phyloP scores from a whole-genome alignment of 306 rosid genomes.

The Rosa persica region DNA sequence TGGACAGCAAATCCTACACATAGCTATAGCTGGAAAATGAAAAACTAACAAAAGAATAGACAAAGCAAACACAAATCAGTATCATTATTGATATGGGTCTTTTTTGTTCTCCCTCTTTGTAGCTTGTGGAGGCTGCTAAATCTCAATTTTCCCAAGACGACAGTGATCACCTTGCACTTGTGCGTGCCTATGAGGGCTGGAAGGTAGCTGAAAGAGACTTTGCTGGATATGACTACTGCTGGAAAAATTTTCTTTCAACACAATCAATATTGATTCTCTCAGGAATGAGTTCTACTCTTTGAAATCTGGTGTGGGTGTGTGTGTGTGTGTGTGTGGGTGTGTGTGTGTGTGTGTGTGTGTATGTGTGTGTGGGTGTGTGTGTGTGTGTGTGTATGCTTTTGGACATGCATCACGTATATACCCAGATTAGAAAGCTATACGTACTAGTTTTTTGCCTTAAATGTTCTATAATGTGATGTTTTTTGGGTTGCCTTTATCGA shows the following conservation, averaged over 20 bases:
- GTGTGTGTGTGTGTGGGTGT: too few species aligned
- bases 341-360: accelerated
- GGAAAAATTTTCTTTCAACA: slow-evolving; percentile 84
- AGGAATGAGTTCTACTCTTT: slow-evolving; percentile 72
- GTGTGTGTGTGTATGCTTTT: too few species aligned
- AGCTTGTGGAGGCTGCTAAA: slow-evolving; percentile 98
- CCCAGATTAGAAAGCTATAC: too few species aligned
- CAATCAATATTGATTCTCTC: slow-evolving; percentile 93
- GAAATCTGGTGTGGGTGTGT: too few species aligned
- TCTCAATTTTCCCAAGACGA: slow-evolving; percentile 67
- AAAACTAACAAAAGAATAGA: neutral
- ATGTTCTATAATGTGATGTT: too few species aligned
- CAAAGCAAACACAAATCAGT: neutral
- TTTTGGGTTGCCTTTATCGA: too few species aligned
- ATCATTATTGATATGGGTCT: slow-evolving; percentile 12
- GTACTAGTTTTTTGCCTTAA: too few species aligned
- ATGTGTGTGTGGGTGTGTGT: too few species aligned
- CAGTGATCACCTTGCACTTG: slow-evolving; percentile 94
- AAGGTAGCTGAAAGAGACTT: slow-evolving; percentile 72
- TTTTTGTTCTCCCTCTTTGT: slow-evolving; percentile 14
- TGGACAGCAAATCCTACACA: neutral
- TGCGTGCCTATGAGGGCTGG: slow-evolving; percentile 87
- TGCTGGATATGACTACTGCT: slow-evolving; percentile 85
- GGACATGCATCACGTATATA: too few species aligned
- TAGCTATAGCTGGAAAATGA: neutral